Base-by-base conservation (phyloP, 2,329 filamentous ascomycete species). In the Ampelomyces quisqualis region DNA sequence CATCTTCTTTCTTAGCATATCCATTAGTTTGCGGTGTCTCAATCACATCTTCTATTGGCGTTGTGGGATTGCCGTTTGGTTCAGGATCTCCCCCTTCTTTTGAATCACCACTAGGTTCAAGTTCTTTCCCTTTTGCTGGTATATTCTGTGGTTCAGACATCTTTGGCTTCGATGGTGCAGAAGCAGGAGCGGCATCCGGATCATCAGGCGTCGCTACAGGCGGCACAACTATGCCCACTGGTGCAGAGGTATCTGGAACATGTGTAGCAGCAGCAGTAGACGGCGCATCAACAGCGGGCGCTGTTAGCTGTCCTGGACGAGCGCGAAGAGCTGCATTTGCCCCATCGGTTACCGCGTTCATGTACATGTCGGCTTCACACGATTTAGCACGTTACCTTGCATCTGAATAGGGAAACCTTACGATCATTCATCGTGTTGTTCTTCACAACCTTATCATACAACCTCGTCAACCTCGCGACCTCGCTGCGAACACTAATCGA, bases 401-500 rank as follows among this genome's bases (percentile, higher is more conserved):
- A 13, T 6, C 7, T 14, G 2, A 9, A 8, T 10, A 4, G 11
- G 20, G 22, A 9, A 13, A 11, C 47, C 51, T 46, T 43, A 54
- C 51, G 53, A 34, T 56, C 47, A 19, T 56, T 56, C 35, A 53
- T 51, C 2, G 53, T 56, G 19, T 56, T 53, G 13, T 46, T 56
- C 33, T 45, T 43, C 2, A 56, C 48, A 14, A 49, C 53, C 26
- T 53, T 53, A 7, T 56, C 53, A 36, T 53, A 40, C 26, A 56
- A 20, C 20, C 53, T 43, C 20, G 50, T 56, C 38, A 56, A 26
- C 3, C 53, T 29, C 7, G 53, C 50, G 8, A 56, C 53, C 31
- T 56, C 53, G 34, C 50, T 53, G 17, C 53, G 39, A 10, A 73
- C 70, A n/a, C 68, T 73, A 21, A 73, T 70, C 4, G 53, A 47